Evolutionary conservation across 768 basidiomycete genomes (phyloP), one percentile per base, ranked within the genome.

Genomic region (Suillus subalutaceus): DNA sequence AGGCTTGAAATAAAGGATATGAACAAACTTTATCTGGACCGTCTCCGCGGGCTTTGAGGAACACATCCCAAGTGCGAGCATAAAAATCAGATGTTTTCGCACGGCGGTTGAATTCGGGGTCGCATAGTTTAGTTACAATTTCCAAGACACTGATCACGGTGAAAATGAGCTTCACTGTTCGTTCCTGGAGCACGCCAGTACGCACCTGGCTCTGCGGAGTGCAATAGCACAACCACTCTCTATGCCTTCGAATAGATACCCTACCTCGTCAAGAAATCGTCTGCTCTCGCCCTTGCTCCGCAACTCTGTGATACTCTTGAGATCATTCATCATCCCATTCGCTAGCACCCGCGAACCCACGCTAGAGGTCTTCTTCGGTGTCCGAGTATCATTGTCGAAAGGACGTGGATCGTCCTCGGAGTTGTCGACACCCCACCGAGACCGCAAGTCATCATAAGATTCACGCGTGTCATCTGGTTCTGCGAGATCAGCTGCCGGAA

Each of bases 221-320:
- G 84, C 82, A 56, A 88, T 70, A 12, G 83, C 81, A 18, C 82
- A 84, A 18, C 80, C 79, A 12, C 75, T 70, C 35, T 87, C 86
- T 77, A 94, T 83, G 0, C 93, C 92, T 75, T 95, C 93, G 67
- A 94, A 90, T 6, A 94, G 77, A 77, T 94, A 95, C 0, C 93
- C 93, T 3, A 93, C 85, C 71, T 94, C 93, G 67, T 95, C 93
- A 52, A 93, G 75, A 72, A 94, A 94, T 18, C 91, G 81, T 67
- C 93, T 82, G 63, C 83, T 88, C 77, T 94, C 92, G 15, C 93
- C 93, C 74, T 91, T 92, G 72, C 85, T 90, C 64, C 92, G 79
- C 46, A 94, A 80, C 68, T 94, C 93, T 0, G 91, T 90, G 53
- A 94, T 91, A 66, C 90, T 92, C 77, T 90, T 90, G 59, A 92